Base-by-base conservation (phyloP, 345 rosid species). In the Populus euphratica region DNA sequence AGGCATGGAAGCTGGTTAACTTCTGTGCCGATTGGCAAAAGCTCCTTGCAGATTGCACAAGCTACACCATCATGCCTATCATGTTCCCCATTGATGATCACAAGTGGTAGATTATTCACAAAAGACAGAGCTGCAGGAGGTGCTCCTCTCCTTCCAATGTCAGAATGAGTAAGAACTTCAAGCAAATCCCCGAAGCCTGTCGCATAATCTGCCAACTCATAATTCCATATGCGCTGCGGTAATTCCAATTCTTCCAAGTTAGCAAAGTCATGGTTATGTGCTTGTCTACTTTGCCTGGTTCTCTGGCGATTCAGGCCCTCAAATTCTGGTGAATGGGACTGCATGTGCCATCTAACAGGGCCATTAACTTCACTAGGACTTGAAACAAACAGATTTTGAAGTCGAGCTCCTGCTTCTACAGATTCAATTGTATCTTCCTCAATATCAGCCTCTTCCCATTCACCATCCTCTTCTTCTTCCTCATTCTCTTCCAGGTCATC, bases 1-100 rank as follows among this genome's bases (percentile, higher is more conserved):
- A 75, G 78, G 84, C 99, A 95, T 2, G 99, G 99, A 83, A 95
- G 98, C 81, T 91, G 88, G 73, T 80, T 90, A 38, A 84, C 93
- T 87, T 89, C 90, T 72, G 83, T 85, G 72, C 94, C 87, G 27
- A 82, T 65, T 25, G 79, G 35, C 78, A 89, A 86, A 78, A 87
- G 66, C 81, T 95, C 99, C 83, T 92, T 95, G 89, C 99, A 95
- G 76, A 95, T 85, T 17, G 99, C 97, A 86, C 99, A 95, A 61
- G 85, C 81, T 70, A 86, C 73, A 79, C 75, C 83, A 39, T 82
- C 93, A 68, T 81, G 77, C 65, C 84, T 91, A 64, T 79, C 79
- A 78, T 87, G 88, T 54, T 90, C 90, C 82, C 86, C 79, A 12
- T 67, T 80, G 62, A 89, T 75, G 77, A 79, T 81, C 64, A 90